Percentiles rank a stretch among this genome's conserved stretches.
These are phyloP conservation scores for Cucurbita maxima DNA, from an alignment of 306 rosid genomes.

Conservation along the genomic window DNA sequence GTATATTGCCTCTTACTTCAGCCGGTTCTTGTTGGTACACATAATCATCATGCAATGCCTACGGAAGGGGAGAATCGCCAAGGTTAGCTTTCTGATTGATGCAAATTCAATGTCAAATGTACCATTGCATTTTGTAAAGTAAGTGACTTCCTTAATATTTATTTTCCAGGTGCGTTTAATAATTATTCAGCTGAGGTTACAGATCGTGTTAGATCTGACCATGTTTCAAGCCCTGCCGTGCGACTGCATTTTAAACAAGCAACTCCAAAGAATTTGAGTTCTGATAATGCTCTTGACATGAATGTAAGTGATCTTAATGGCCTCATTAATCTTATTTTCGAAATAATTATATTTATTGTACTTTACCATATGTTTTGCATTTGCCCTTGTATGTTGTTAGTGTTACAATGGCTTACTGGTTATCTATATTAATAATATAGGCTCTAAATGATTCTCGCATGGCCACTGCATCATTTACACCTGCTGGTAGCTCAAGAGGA, in stretches of 20 bases:
- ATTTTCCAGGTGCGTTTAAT: slow-evolving; percentile 21
- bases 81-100: slow-evolving; percentile 28
- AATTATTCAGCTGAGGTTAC: slow-evolving; percentile 34
- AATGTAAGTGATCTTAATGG: slow-evolving; percentile 30
- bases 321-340: neutral
- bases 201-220: slow-evolving; percentile 42
- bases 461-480: slow-evolving; percentile 43
- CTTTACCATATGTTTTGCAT: neutral
- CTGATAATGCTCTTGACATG: slow-evolving; percentile 50
- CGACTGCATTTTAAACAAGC: slow-evolving; percentile 67
- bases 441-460: slow-evolving; percentile 35
- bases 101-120: neutral
- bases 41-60: slow-evolving; percentile 34
- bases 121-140: neutral
- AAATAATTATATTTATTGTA: neutral
- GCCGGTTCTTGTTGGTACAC: slow-evolving; percentile 51
- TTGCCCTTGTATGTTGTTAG: neutral
- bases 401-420: neutral
- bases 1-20: slow-evolving; percentile 22
- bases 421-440: slow-evolving; percentile 21
- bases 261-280: slow-evolving; percentile 32
- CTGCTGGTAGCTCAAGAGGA: slow-evolving; percentile 48
- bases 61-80: slow-evolving; percentile 41
- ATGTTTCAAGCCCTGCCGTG: slow-evolving; percentile 40
- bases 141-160: neutral